Percentiles rank a stretch among this genome's conserved stretches.
Evolutionary conservation across 805 yeast genomes (phyloP).

Genomic region (Ogataea paradorogensis): DNA sequence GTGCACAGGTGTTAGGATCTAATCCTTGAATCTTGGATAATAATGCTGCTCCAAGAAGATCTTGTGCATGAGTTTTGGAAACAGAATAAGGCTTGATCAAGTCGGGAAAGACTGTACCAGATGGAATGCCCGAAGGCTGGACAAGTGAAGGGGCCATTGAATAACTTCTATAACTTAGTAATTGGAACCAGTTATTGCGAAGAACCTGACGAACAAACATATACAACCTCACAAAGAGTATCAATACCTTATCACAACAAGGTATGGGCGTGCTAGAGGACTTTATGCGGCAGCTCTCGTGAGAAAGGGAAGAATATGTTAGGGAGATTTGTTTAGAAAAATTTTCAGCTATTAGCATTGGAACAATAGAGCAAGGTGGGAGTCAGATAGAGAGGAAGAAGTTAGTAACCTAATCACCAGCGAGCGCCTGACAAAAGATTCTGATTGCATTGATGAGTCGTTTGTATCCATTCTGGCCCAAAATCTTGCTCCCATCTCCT

Average conservation of each 20-base stretch:
- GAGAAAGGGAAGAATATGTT: slow-evolving; percentile 7
- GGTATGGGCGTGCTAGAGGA: slow-evolving; percentile 17
- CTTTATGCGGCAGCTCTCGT: slow-evolving; percentile 57
- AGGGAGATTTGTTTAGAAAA: slow-evolving; percentile 1
- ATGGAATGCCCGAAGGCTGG: not conserved
- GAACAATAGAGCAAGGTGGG: not conserved
- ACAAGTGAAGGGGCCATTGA: slow-evolving; percentile 6
- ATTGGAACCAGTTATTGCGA: not conserved
- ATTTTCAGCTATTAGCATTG: not conserved
- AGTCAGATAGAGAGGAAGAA: not conserved
- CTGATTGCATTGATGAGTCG: too few relatives aligned
- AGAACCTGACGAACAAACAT: slow-evolving; percentile 9
- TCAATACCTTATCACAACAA: slow-evolving; percentile 10
- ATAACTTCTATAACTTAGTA: slow-evolving; percentile 1
- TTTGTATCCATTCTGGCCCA: not conserved
- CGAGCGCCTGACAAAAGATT: not conserved
- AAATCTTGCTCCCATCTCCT: not conserved
- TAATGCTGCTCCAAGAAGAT: slow-evolving; percentile 11
- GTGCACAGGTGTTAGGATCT: slow-evolving; percentile 26
- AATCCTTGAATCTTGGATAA: slow-evolving; percentile 13
- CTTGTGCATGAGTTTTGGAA: not conserved
- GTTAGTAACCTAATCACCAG: too few relatives aligned
- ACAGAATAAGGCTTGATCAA: not conserved
- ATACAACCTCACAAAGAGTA: slow-evolving; percentile 8
- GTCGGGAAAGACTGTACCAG: not conserved